phyloP scores from a whole-genome alignment of 106 monocot genomes.

The Acorus calamus region DNA sequence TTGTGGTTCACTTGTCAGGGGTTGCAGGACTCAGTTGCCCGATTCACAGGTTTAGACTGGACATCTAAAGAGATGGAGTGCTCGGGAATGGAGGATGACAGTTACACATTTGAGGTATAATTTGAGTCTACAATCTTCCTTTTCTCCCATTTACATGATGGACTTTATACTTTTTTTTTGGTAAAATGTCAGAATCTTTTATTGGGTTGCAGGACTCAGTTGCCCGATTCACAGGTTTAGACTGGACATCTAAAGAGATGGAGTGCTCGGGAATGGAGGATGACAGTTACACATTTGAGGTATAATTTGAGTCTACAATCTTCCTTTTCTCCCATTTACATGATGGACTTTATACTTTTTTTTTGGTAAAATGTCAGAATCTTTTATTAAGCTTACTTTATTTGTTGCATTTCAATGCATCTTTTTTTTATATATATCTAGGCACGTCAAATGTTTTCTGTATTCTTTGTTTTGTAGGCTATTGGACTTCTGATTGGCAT shows the following conservation, averaged over 20 bases:
- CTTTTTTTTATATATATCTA: not conserved
- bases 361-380: no score
- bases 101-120: constrained; percentile 87
- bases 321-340: no score
- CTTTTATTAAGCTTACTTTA: no score
- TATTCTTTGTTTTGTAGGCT: constrained; percentile 29
- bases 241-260: constrained; percentile 50
- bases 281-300: constrained; percentile 93
- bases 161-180: no score
- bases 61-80: constrained; percentile 44
- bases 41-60: constrained; percentile 60
- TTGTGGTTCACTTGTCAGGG: constrained; percentile 34
- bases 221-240: constrained; percentile 46
- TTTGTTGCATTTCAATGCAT: no score
- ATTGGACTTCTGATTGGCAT: constrained; percentile 91
- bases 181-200: no score
- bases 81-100: constrained; percentile 80
- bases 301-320: no score
- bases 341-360: no score
- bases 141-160: no score
- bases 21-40: constrained; percentile 53
- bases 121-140: no score
- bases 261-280: constrained; percentile 74
- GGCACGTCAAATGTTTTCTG: not conserved
- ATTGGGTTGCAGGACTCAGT: constrained; percentile 64